phyloP scores from a whole-genome alignment of 192 early-diverging fungal species.

The Gigaspora rosea region DNA sequence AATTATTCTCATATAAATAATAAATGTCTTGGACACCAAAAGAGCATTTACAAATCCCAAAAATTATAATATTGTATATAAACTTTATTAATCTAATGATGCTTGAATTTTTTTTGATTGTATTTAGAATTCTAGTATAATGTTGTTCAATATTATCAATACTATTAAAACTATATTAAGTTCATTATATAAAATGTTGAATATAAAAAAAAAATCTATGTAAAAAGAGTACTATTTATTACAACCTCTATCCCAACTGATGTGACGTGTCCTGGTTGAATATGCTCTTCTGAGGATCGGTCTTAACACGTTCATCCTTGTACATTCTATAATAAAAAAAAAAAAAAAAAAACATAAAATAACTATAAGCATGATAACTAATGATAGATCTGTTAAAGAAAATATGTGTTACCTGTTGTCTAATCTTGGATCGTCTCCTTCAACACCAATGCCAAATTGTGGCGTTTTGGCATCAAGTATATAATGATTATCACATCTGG shows the following conservation, averaged over 20 bases:
- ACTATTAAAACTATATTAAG: too few relatives aligned
- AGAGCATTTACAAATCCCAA: too few relatives aligned
- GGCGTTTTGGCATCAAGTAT: conserved; percentile 92
- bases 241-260: conserved; percentile 41
- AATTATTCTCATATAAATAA: too few relatives aligned
- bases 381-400: not conserved
- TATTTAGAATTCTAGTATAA: too few relatives aligned
- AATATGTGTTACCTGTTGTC: conserved; percentile 51
- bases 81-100: too few relatives aligned
- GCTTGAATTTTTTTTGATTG: too few relatives aligned
- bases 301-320: conserved; percentile 55
- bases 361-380: not conserved
- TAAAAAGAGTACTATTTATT: too few relatives aligned
- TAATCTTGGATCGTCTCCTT: conserved; percentile 90
- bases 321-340: conserved; percentile 35
- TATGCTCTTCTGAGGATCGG: conserved; percentile 33
- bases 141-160: too few relatives aligned
- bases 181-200: too few relatives aligned
- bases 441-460: conserved; percentile 80
- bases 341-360: not conserved
- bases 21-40: too few relatives aligned
- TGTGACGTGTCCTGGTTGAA: conserved; percentile 41
- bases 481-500: conserved; percentile 98
- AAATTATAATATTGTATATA: too few relatives aligned
- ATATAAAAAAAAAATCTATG: too few relatives aligned